A percentile compares a stretch with the other conserved stretches of the same genome.
Conservation (phyloP, 352 stramenopile genomes). For the Pythium scleroteichum region DNA sequence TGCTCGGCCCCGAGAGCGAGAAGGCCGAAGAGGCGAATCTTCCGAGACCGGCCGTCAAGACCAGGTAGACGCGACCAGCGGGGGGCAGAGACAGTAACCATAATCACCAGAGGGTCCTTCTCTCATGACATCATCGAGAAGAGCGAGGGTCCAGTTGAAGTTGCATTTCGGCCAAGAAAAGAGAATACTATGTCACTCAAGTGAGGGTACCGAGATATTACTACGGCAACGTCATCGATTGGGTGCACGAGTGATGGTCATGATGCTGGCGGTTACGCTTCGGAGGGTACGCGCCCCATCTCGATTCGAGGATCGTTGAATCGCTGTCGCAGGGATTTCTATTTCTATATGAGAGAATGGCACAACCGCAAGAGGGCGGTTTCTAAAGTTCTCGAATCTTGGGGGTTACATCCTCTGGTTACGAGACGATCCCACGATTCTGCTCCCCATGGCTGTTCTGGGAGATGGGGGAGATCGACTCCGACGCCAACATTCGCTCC, state of each 20-base stretch:
- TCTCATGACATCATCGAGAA: too few relatives aligned
- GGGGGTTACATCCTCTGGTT: conserved; percentile 16
- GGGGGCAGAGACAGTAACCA: too few relatives aligned
- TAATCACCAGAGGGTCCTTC: too few relatives aligned
- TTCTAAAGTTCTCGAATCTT: conserved; percentile 25
- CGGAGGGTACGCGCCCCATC: conserved; percentile 1
- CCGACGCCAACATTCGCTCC: conserved; percentile 9
- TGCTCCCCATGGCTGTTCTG: conserved; percentile 5
- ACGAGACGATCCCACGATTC: conserved; percentile 20
- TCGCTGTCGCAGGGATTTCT: conserved; percentile 15
- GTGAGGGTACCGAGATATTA: conserved; percentile 15
- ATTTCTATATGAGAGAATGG: neutral
- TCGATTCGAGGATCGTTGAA: too few relatives aligned
- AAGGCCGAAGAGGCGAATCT: too few relatives aligned
- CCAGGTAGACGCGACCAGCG: too few relatives aligned
- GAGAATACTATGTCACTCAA: conserved; percentile 1
- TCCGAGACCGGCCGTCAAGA: too few relatives aligned
- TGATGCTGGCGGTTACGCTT: conserved; percentile 17
- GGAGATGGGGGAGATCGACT: conserved; percentile 15
- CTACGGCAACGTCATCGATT: conserved; percentile 16
- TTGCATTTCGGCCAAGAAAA: neutral
- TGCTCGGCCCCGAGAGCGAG: neutral
- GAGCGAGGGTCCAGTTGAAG: conserved; percentile 9
- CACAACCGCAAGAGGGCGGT: neutral
- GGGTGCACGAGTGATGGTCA: conserved; percentile 11